phyloP scores from a whole-genome alignment of 495 filamentous ascomycete genomes.

The Penicillium pulvis region DNA sequence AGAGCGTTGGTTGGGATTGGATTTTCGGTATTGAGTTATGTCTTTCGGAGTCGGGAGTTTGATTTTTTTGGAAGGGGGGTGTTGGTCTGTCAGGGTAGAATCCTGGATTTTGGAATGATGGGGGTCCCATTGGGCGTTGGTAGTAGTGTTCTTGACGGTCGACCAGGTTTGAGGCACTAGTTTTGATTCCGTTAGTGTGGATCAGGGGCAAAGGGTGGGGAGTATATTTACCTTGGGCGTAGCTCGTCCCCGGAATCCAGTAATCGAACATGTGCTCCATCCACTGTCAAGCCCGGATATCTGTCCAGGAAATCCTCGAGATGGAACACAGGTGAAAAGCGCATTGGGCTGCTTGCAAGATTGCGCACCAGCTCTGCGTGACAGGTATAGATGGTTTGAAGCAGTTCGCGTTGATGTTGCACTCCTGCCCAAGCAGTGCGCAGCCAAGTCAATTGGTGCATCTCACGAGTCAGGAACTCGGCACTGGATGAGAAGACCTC shows the following conservation, averaged over 20 bases:
- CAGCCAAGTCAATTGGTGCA: conserved; percentile 75
- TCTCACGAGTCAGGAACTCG: conserved; percentile 73
- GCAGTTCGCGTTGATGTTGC: conserved; percentile 74
- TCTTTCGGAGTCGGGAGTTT: conserved; percentile 18
- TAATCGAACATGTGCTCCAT: conserved; percentile 58
- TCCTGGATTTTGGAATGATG: conserved; percentile 17
- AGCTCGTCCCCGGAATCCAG: conserved; percentile 55
- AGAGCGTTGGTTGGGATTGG: conserved; percentile 10
- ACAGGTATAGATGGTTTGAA: conserved; percentile 70
- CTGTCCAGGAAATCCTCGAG: conserved; percentile 86
- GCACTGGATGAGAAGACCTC: conserved; percentile 66
- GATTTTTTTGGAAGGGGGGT: conserved; percentile 14
- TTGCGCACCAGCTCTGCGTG: conserved; percentile 75
- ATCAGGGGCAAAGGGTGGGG: neutral
- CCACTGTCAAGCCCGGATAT: conserved; percentile 58
- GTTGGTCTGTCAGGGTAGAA: conserved; percentile 19
- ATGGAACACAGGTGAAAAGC: conserved; percentile 77
- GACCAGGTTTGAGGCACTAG: conserved; percentile 8
- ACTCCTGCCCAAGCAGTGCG: conserved; percentile 74
- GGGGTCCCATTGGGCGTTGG: conserved; percentile 20
- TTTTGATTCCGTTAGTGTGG: neutral
- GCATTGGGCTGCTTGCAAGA: conserved; percentile 62
- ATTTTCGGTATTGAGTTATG: conserved; percentile 8
- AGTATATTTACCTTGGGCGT: conserved; percentile 43
- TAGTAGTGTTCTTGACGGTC: conserved; percentile 28